phyloP scores from a whole-genome alignment of 2,329 filamentous ascomycete genomes.

The Aspergillus ochraceus region DNA sequence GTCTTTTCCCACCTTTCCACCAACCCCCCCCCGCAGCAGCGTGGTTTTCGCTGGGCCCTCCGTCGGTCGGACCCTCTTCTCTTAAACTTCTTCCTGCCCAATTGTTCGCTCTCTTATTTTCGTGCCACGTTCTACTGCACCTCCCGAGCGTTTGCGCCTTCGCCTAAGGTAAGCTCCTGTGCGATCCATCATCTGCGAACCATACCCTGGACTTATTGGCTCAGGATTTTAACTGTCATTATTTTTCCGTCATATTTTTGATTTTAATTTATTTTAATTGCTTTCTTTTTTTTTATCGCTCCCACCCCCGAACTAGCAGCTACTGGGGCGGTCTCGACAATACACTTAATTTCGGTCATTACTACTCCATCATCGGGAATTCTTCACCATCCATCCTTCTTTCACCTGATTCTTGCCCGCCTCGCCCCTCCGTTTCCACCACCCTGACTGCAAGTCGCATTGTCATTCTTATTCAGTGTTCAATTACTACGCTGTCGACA shows the following conservation, averaged over 20 bases:
- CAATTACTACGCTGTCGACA: background rate
- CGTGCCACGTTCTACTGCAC: conserved; percentile 24
- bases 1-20: conserved; percentile 2
- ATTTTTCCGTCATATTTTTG: conserved; percentile 5
- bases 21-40: conserved; percentile 11
- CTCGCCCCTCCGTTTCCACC: conserved; percentile 1
- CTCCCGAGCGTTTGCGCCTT: conserved; percentile 20
- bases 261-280: background rate
- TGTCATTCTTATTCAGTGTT: background rate
- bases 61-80: conserved; percentile 19
- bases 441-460: background rate
- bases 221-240: conserved; percentile 3
- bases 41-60: conserved; percentile 10
- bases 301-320: background rate
- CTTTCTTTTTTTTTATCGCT: background rate
- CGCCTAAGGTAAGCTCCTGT: conserved; percentile 20
- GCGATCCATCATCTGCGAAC: conserved; percentile 13
- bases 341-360: conserved; percentile 8
- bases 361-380: conserved; percentile 6
- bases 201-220: conserved; percentile 8
- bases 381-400: conserved; percentile 1
- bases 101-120: conserved; percentile 22
- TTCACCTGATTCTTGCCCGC: conserved; percentile 7
- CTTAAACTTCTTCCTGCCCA: conserved; percentile 20
- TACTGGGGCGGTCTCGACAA: background rate